phyloP scores from a whole-genome alignment of 2,329 filamentous ascomycete species.

The Paecilomyces sp. region DNA sequence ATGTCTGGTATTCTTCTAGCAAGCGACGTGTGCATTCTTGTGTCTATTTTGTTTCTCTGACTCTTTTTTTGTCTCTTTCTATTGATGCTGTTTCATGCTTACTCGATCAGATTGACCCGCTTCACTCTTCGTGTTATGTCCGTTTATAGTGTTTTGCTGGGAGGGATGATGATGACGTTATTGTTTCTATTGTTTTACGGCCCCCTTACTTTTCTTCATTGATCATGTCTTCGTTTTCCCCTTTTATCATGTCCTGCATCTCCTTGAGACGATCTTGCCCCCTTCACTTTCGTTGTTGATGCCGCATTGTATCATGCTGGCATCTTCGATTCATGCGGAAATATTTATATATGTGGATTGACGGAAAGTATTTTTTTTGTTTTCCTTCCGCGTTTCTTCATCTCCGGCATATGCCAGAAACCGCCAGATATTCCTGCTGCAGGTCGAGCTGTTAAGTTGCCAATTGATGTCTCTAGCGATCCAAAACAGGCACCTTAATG shows the following conservation, averaged over 20 bases:
- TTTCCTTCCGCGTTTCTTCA: background rate
- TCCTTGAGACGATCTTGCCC: background rate
- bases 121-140: slow-evolving; percentile 13
- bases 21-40: slow-evolving; percentile 26
- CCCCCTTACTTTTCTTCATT: slow-evolving; percentile 9
- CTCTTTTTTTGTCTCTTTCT: slow-evolving; percentile 10
- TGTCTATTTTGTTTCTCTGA: slow-evolving; percentile 10
- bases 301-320: background rate
- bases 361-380: background rate
- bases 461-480: background rate
- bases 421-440: background rate
- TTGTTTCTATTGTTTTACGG: background rate
- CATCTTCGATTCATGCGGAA: background rate
- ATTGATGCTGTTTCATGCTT: slow-evolving; percentile 9
- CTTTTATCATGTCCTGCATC: background rate
- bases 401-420: background rate
- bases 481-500: background rate
- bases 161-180: slow-evolving; percentile 6
- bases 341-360: background rate
- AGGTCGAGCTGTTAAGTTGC: background rate
- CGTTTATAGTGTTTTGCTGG: slow-evolving; percentile 14
- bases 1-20: slow-evolving; percentile 15
- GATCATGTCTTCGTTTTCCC: slow-evolving; percentile 6
- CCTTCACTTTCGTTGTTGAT: background rate
- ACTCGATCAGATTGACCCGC: slow-evolving; percentile 2